A percentile compares a stretch with the other conserved stretches of the same genome.
phyloP scores from a whole-genome alignment of 2,329 filamentous ascomycete genomes.

The Botrytis elliptica region DNA sequence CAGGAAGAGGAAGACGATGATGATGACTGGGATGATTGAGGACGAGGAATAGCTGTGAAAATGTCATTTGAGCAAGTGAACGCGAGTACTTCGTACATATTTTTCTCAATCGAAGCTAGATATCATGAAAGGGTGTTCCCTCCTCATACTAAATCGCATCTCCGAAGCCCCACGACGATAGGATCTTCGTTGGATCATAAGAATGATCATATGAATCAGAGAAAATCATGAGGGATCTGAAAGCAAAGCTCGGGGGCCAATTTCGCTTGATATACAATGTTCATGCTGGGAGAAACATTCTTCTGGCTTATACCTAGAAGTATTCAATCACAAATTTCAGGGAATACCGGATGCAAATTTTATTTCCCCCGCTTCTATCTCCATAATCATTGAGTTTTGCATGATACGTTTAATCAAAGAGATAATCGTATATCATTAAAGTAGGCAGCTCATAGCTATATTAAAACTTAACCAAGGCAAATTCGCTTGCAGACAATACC shows the following conservation, averaged over 20 bases:
- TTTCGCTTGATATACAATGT: constrained; percentile 10
- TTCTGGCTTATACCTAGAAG: not conserved
- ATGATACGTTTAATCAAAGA: not conserved
- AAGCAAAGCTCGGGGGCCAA: constrained; percentile 1
- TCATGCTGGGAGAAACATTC: constrained; percentile 4
- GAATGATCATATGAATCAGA: constrained; percentile 6
- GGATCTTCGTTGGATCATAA: constrained; percentile 4
- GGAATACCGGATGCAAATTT: not conserved
- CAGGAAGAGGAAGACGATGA: constrained; percentile 46
- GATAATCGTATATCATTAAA: not conserved
- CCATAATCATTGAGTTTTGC: not conserved
- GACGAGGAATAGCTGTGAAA: not conserved
- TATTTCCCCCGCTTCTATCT: not conserved
- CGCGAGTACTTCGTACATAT: not conserved
- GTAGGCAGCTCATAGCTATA: not conserved
- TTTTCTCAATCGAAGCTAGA: not conserved
- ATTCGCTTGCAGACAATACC: constrained; percentile 64
- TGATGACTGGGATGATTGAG: constrained; percentile 47
- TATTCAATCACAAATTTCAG: not conserved
- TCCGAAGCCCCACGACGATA: constrained; percentile 1
- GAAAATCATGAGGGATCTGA: not conserved
- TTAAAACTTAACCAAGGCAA: constrained; percentile 45
- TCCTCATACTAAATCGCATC: not conserved
- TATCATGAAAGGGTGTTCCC: not conserved
- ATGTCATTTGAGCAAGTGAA: not conserved